Conservation (phyloP, 768 basidiomycete species). For the Pleurotus tuoliensis region DNA sequence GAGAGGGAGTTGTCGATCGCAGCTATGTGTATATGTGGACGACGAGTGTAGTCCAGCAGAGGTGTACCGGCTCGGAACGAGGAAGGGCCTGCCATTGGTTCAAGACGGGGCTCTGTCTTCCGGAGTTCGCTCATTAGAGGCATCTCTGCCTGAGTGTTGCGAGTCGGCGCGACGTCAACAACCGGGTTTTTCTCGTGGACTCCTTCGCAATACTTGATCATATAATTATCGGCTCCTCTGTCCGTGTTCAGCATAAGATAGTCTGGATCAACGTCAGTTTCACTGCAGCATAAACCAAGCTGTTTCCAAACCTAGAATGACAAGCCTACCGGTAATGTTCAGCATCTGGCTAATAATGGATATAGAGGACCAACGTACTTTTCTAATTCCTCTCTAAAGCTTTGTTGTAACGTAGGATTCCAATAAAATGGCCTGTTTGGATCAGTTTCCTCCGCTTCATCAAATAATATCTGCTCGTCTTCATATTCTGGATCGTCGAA, state of each 20-base stretch:
- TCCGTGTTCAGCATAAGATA: constrained; percentile 94
- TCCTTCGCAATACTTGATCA: constrained; percentile 88
- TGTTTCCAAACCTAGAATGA: constrained; percentile 62
- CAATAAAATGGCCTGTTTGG: constrained; percentile 72
- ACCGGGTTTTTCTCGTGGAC: constrained; percentile 67
- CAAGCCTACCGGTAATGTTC: constrained; percentile 49
- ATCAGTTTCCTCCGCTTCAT: constrained; percentile 56
- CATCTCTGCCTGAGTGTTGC: constrained; percentile 62
- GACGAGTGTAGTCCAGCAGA: constrained; percentile 47
- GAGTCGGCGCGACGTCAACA: constrained; percentile 76
- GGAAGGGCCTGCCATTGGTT: constrained; percentile 29
- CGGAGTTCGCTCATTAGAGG: constrained; percentile 71
- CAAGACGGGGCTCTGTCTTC: constrained; percentile 39
- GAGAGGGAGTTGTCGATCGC: constrained; percentile 93
- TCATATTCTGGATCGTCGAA: constrained; percentile 75
- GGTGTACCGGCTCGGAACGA: constrained; percentile 33
- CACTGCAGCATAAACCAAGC: not conserved
- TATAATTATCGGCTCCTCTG: constrained; percentile 84
- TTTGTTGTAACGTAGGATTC: constrained; percentile 73
- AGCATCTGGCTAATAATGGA: constrained; percentile 3
- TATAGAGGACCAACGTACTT: constrained; percentile 45
- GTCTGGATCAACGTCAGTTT: constrained; percentile 37
- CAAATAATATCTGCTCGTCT: constrained; percentile 66
- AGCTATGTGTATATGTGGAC: constrained; percentile 85
- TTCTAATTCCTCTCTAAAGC: constrained; percentile 85